Percentiles rank a stretch among this genome's conserved stretches.
phyloP scores from a whole-genome alignment of 257 asterid genomes.

The Catharanthus roseus region DNA sequence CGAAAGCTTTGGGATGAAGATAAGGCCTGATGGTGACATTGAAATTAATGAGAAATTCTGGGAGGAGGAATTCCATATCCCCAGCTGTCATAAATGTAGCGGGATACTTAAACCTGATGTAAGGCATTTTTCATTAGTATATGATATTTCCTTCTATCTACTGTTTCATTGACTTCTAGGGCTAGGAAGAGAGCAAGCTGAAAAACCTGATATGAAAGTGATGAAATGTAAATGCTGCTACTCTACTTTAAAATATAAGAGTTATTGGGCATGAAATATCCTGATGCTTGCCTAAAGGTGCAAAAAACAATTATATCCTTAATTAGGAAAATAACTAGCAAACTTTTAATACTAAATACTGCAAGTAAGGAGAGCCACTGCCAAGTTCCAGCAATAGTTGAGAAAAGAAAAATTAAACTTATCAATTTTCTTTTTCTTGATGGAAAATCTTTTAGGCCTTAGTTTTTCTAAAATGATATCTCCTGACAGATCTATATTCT shows the following conservation, averaged over 20 bases:
- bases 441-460: neutral
- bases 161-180: neutral
- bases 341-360: neutral
- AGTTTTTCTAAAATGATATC: neutral
- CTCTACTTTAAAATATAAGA: neutral
- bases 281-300: neutral
- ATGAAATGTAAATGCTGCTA: neutral
- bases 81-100: slow-evolving; percentile 60
- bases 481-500: neutral
- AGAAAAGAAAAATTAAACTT: neutral
- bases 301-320: neutral
- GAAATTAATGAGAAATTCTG: slow-evolving; percentile 96
- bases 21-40: slow-evolving; percentile 96
- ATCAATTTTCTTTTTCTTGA: neutral
- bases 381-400: neutral
- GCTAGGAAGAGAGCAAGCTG: neutral
- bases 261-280: neutral
- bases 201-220: neutral
- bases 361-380: too few relatives aligned
- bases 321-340: neutral
- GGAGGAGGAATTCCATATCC: slow-evolving; percentile 89
- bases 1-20: slow-evolving; percentile 93
- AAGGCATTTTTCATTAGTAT: slow-evolving; percentile 24
- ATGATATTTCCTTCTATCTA: neutral
- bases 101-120: slow-evolving; percentile 92